Evolutionary conservation across 2,329 filamentous ascomycete species (phyloP), one percentile per base, ranked within the genome.

Genomic region (Scopulariopsis brevicaulis): DNA sequence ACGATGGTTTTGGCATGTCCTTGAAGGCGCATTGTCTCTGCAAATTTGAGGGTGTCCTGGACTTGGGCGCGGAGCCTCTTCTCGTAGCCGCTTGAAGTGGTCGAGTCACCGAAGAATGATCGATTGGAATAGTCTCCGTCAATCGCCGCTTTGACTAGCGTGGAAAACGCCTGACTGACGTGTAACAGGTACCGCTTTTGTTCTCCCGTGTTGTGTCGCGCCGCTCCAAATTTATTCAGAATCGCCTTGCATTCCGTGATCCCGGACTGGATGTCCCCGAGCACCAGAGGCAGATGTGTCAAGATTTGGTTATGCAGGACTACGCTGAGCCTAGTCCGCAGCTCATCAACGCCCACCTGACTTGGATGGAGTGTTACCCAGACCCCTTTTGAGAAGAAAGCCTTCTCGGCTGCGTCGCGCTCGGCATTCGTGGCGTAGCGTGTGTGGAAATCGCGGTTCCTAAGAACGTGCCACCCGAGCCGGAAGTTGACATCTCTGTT

Each of bases 391-490:
- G 64, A 65, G 55, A 78, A 66, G 15, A 71, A 72, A 56, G 74
- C 70, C 68, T 72, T 71, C 24, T 77, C 75, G 0, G 73, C 63
- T 12, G 66, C 60, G 40, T 80, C 71, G 0, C 78, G 72, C 54
- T 73, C 62, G 1, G 62, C 61, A 53, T 65, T 59, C 4, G 68
- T 64, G 57, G 62, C 63, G 14, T 64, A n/a, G 43, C 69, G 61
- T 20, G 63, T 67, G 58, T 74, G 69, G 15, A 67, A 76, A 58
- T 71, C 69, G 6, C 73, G 68, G 60, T 81, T 81, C 37, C 70
- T 72, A 2, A 82, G 65, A 0, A 80, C 73, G 58, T 82, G 78
- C 77, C 78, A 83, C 0, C 79, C 79, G 0, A 81, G 73, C 0
- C 70, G 65, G 22, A 82, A 75, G 4, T 73, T 64, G 0, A 78